Evolutionary conservation across 2,329 filamentous ascomycete species (phyloP), one percentile per base, ranked within the genome.

Genomic region (Aspergillus ustus): DNA sequence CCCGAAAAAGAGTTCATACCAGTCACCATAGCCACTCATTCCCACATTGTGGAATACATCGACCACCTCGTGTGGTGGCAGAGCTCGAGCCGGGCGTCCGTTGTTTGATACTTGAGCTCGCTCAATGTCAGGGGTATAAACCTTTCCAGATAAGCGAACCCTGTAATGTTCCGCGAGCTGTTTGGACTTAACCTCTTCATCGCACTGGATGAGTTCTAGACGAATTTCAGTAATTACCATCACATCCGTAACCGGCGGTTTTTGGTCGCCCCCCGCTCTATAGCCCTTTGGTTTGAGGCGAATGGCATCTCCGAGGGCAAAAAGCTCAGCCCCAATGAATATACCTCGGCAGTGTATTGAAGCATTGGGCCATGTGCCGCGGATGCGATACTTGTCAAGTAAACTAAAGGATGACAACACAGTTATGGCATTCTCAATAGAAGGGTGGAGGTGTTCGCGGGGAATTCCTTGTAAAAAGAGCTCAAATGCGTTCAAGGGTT

Each of bases 321-420:
- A 69, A 31, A 87, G 73, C 67, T 89, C 87, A 3, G 82, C 69
- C 0, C 87, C 86, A 2, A 89, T 70, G 63, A 82, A 88, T 7
- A 87, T 78, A 0, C 83, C 85, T 52, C 80, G 78, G 60, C 80
- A 83, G 56, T 79, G 81, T n/a, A 89, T 77, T 0, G 73, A 77
- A 0, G 83, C 84, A 17, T 82, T 72, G 0, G 85, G 84, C 84
- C 85, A 87, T 1, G 65, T 71, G 0, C 86, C 86, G 22, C 73
- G 78, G 69, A 87, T 85, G 25, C 77, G 80, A 55, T 81, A 78
- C 56, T 82, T 85, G 7, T 83, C 81, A 1, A 86, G 60, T 0
- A 87, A 66, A 7, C 82, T 84, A 59, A 86, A 77, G 0, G 83
- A 84, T 2, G 84, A 81, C 70, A 83, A 81, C 6, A 82, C 73